These are phyloP conservation scores for Aspergillus sp. DNA, from an alignment of 2,329 filamentous ascomycete genomes.

Conservation along the genomic window DNA sequence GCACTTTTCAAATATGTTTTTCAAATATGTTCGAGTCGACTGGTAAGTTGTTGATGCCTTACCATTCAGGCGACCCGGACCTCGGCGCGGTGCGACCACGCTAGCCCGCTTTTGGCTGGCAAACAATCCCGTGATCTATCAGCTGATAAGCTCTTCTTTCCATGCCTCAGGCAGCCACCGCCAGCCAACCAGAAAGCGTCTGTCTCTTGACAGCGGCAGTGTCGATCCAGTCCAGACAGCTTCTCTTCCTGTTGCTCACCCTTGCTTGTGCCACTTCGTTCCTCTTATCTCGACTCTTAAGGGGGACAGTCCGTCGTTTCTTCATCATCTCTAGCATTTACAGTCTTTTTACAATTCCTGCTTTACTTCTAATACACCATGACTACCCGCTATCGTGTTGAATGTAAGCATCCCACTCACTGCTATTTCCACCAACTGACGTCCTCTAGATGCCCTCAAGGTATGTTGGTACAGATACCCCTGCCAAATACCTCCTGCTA, in stretches of 20 bases:
- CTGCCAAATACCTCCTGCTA: constrained; percentile 2
- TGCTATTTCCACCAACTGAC: constrained; percentile 11
- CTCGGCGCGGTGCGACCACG: too few relatives aligned
- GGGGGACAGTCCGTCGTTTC: background rate
- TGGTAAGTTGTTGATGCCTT: too few relatives aligned
- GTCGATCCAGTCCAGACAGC: background rate
- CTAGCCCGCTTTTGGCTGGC: background rate
- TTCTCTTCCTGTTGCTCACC: background rate
- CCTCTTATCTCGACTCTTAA: background rate
- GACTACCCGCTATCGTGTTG: constrained; percentile 59
- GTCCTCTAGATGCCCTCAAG: constrained; percentile 62
- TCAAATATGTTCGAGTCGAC: too few relatives aligned
- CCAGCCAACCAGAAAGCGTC: background rate
- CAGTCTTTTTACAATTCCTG: too few relatives aligned
- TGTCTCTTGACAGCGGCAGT: too few relatives aligned
- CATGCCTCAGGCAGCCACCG: background rate
- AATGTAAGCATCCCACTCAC: constrained; percentile 58
- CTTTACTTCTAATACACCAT: constrained; percentile 25
- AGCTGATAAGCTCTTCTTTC: background rate
- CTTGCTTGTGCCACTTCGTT: background rate
- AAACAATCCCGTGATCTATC: background rate
- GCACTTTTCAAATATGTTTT: too few relatives aligned
- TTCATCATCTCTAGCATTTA: background rate
- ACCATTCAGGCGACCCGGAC: too few relatives aligned
- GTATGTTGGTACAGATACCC: constrained; percentile 36